phyloP scores from a whole-genome alignment of 768 basidiomycete genomes.

The Boletus barrowsii region DNA sequence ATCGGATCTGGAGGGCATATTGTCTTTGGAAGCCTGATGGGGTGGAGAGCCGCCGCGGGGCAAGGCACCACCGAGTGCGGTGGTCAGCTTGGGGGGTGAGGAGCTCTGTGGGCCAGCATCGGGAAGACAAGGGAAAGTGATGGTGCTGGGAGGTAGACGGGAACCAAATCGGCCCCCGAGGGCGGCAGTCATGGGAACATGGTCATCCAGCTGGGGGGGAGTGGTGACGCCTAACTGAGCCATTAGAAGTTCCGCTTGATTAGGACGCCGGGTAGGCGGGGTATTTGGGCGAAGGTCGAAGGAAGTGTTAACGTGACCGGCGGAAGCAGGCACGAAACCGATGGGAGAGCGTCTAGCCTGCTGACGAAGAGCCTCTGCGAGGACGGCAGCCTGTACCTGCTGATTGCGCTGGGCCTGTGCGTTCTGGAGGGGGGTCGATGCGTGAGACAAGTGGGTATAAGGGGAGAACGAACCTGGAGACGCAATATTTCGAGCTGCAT shows the following conservation, averaged over 20 bases:
- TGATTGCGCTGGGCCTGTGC: conserved; percentile 57
- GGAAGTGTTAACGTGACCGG: conserved; percentile 60
- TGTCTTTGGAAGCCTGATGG: conserved; percentile 32
- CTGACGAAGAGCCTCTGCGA: conserved; percentile 58
- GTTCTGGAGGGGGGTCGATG: conserved; percentile 39
- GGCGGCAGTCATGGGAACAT: conserved; percentile 78
- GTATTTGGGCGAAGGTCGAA: conserved; percentile 65
- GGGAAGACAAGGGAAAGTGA: conserved; percentile 39
- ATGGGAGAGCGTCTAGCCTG: conserved; percentile 36
- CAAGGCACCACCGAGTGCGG: conserved; percentile 69
- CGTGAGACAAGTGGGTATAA: neutral
- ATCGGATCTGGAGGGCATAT: conserved; percentile 75
- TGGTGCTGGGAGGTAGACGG: conserved; percentile 44
- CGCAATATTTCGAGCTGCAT: conserved; percentile 80
- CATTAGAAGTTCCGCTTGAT: conserved; percentile 64
- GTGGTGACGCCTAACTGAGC: conserved; percentile 50
- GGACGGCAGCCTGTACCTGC: conserved; percentile 69
- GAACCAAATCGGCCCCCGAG: conserved; percentile 75
- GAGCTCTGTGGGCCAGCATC: conserved; percentile 39
- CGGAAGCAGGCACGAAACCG: conserved; percentile 55
- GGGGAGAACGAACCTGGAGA: conserved; percentile 58
- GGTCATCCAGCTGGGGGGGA: conserved; percentile 43
- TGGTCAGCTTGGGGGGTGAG: conserved; percentile 55
- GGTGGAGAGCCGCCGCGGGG: conserved; percentile 56
- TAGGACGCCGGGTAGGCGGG: conserved; percentile 63